Evolutionary conservation across 2,329 filamentous ascomycete species (phyloP).

Genomic region (Leptodontidium sp.): DNA sequence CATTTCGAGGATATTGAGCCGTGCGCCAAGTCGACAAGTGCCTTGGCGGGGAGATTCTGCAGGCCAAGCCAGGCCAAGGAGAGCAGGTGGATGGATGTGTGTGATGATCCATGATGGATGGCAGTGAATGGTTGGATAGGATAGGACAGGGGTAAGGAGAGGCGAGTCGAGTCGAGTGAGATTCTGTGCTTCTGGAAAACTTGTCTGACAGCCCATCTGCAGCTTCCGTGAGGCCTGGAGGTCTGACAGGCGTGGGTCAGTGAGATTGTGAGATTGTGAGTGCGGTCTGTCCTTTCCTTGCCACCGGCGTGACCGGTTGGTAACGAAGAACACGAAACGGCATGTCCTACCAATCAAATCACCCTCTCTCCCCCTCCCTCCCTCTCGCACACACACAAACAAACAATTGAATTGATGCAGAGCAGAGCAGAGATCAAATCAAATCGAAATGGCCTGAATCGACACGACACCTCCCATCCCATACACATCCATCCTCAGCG

Average conservation of each 20-base stretch:
- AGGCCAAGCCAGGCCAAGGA: constrained; percentile 11
- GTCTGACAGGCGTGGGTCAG: neutral
- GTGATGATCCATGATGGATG: too few species aligned
- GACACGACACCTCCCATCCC: neutral
- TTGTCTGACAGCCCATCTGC: neutral
- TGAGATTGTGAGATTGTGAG: neutral
- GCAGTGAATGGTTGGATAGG: neutral
- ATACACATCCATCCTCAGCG: neutral
- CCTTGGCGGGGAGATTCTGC: constrained; percentile 6
- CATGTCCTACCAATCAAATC: neutral
- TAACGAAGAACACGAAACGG: neutral
- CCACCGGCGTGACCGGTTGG: constrained; percentile 15
- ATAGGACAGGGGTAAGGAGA: neutral
- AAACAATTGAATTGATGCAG: too few species aligned
- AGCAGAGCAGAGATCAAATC: too few species aligned
- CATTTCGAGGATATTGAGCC: constrained; percentile 4
- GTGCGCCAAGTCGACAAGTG: neutral
- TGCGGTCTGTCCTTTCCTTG: too few species aligned
- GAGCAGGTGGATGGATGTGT: constrained; percentile 1
- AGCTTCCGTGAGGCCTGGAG: neutral
- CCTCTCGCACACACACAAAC: too few species aligned
- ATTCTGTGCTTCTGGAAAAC: constrained; percentile 6
- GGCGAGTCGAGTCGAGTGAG: neutral
- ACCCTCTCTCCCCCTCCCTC: too few species aligned
- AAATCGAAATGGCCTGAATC: neutral